Evolutionary conservation across 331 rosid genomes (phyloP).

Genomic region (Phaseolus coccineus): DNA sequence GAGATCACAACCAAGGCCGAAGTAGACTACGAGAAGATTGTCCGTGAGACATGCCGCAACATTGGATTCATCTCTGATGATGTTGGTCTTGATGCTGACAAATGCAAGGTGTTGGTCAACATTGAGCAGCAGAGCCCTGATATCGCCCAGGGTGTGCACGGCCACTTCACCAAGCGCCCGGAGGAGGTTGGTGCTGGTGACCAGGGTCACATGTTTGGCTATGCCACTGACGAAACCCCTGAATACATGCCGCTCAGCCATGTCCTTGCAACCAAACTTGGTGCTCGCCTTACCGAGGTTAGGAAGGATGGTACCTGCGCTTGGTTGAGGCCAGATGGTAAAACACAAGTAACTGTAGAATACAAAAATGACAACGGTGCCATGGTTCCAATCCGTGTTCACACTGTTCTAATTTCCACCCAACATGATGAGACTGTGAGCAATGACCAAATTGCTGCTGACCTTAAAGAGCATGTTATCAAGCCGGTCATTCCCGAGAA

Average conservation of each 20-base stretch:
- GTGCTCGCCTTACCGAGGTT: conserved; percentile 87
- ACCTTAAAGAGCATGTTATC: conserved; percentile 89
- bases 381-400: conserved; percentile 93
- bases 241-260: conserved; percentile 91
- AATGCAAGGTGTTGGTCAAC: conserved; percentile 95
- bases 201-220: conserved; percentile 98
- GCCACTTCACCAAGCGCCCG: conserved; percentile 93
- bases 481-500: conserved; percentile 91
- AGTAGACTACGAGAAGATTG: conserved; percentile 89
- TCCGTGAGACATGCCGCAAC: conserved; percentile 84
- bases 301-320: conserved; percentile 90
- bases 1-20: conserved; percentile 95
- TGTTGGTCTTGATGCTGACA: conserved; percentile 95
- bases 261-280: conserved; percentile 91
- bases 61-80: conserved; percentile 92
- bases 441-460: conserved; percentile 93
- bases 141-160: conserved; percentile 97
- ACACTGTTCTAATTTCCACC: conserved; percentile 95
- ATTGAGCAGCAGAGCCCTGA: conserved; percentile 99
- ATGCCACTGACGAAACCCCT: conserved; percentile 98
- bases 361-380: conserved; percentile 88
- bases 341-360: conserved; percentile 95
- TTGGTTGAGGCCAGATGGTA: conserved; percentile 96
- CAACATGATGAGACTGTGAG: conserved; percentile 96
- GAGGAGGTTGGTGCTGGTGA: conserved; percentile 99